These are phyloP conservation scores for Rhynchosporium agropyri DNA, from an alignment of 2,329 filamentous ascomycete species.

Conservation along the genomic window DNA sequence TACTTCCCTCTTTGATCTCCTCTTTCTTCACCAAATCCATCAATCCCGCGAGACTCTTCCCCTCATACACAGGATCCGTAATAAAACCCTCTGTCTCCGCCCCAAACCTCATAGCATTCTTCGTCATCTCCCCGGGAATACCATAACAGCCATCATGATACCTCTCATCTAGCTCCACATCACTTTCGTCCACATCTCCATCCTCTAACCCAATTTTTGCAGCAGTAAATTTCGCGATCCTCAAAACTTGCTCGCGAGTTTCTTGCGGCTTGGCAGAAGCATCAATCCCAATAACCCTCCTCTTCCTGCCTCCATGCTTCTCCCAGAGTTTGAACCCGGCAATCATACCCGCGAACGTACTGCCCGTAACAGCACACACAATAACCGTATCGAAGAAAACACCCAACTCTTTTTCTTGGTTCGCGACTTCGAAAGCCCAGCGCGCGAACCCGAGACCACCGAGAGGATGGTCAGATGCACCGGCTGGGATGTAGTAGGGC, in stretches of 20 bases:
- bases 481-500: conserved; percentile 73
- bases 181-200: conserved; percentile 61
- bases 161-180: conserved; percentile 64
- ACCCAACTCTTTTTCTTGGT: conserved; percentile 62
- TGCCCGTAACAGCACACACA: conserved; percentile 72
- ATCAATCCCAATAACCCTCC: conserved; percentile 69
- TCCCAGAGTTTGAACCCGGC: conserved; percentile 70
- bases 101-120: conserved; percentile 69
- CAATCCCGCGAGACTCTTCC: conserved; percentile 74
- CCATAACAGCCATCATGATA: conserved; percentile 72
- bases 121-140: conserved; percentile 64
- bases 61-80: conserved; percentile 76
- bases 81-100: conserved; percentile 72
- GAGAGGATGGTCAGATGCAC: conserved; percentile 69
- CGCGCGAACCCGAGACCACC: conserved; percentile 71
- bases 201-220: conserved; percentile 62
- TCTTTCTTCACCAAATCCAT: conserved; percentile 66
- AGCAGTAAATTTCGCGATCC: conserved; percentile 67
- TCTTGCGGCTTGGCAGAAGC: conserved; percentile 61
- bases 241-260: conserved; percentile 66
- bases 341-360: conserved; percentile 71
- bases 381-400: conserved; percentile 69
- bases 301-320: conserved; percentile 49
- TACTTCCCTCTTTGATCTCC: conserved; percentile 59
- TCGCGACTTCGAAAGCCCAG: conserved; percentile 69